Conservation (phyloP, 108 stramenopile species). For the Pelagomonas calceolata region DNA sequence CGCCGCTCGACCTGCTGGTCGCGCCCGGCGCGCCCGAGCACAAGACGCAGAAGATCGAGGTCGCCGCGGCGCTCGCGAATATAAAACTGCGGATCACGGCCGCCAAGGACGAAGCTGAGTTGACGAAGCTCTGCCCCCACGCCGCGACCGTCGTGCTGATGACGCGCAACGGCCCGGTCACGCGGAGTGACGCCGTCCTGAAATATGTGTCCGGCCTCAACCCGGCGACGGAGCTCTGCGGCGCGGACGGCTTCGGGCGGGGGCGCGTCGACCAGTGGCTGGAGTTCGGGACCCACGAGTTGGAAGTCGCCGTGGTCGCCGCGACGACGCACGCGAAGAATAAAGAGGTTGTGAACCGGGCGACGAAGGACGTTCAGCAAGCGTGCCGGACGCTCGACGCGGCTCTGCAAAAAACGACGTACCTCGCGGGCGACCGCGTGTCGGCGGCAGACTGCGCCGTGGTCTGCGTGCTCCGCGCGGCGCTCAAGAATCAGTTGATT, state of each 20-base stretch:
- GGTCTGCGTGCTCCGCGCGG: slow-evolving; percentile 15
- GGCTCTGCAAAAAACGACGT: slow-evolving; percentile 8
- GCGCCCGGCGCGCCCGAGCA: too few species aligned
- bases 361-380: slow-evolving; percentile 5
- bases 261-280: slow-evolving; percentile 41
- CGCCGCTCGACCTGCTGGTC: too few species aligned
- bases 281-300: slow-evolving; percentile 24
- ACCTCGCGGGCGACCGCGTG: slow-evolving; percentile 23
- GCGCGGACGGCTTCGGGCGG: slow-evolving; percentile 14
- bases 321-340: slow-evolving; percentile 3
- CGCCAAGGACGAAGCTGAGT: too few species aligned
- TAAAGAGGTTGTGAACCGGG: too few species aligned
- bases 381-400: slow-evolving; percentile 8
- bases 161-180: too few species aligned
- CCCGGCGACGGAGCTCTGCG: slow-evolving; percentile 24
- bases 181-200: too few species aligned
- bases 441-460: slow-evolving; percentile 43
- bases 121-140: too few species aligned
- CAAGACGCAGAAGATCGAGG: too few species aligned
- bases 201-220: too few species aligned
- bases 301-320: slow-evolving; percentile 25
- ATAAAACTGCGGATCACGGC: too few species aligned
- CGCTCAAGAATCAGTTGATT: slow-evolving; percentile 4
- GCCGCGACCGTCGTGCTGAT: too few species aligned
- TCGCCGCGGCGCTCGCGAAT: too few species aligned